These are phyloP conservation scores for Pontederia paniculata DNA, from an alignment of 176 grass and related monocot species.

Conservation along the genomic window DNA sequence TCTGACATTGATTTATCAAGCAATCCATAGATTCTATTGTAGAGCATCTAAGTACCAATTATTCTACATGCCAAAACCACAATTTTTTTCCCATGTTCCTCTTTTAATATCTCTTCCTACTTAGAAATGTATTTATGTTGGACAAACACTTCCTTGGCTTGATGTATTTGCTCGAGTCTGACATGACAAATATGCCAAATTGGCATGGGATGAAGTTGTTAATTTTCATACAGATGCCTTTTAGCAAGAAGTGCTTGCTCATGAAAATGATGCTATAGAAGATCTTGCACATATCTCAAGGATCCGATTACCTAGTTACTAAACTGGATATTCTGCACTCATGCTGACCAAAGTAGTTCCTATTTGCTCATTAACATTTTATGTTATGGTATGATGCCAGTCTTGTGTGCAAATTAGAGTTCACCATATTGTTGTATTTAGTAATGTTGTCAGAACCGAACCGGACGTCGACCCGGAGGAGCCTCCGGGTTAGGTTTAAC, in stretches of 20 bases:
- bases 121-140: no score
- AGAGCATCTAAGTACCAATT: not conserved
- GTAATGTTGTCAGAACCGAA: no score
- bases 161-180: not conserved
- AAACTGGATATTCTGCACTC: not conserved
- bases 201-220: not conserved
- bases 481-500: no score
- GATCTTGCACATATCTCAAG: no score
- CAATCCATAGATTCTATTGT: not conserved
- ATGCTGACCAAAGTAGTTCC: no score
- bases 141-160: conserved; percentile 7
- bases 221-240: conserved; percentile 2
- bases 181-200: not conserved
- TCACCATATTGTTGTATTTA: no score
- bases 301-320: not conserved
- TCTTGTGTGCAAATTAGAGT: no score
- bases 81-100: not conserved
- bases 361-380: no score
- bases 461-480: no score
- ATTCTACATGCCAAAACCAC: not conserved
- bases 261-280: not conserved
- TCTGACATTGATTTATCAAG: not conserved
- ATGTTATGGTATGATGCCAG: no score
- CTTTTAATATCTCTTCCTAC: no score
- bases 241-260: not conserved